Base-by-base conservation (phyloP, 1,139 yeast genomes). In the Nakaseomyces delphensis region DNA sequence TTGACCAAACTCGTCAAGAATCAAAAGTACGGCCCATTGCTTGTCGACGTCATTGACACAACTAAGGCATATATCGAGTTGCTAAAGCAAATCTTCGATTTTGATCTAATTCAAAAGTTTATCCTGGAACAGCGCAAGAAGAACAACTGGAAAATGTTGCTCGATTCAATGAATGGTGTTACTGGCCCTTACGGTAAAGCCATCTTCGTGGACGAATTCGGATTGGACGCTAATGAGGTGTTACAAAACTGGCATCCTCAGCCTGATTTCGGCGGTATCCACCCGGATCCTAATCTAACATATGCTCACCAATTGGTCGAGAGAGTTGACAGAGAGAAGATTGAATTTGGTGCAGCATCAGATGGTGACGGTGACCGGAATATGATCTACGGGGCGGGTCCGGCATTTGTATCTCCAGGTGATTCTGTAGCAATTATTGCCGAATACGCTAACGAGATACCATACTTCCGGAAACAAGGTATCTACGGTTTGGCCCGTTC, bases 351-450 rank as follows among this genome's bases (percentile, higher is more conserved):
- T 52, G 97, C 97, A 32, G 98, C 98, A 4, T 83, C 95, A 14
- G 98, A 91, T 62, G 98, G 98, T 64, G 98, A 91, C 60, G 98
- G 98, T 64, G 98, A 91, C 64, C 78, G 98, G 68, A 91, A 91
- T 65, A 91, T 91, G 98, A 91, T 91, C 57, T 91, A 91, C 64
- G 98, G 98, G 47, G 87, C 87, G 32, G 84, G 85, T 42, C 63
- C 63, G n/a, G 77, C 97, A 1, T 91, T 91, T 65, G 98, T 91
- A 8, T 86, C 96, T 0, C 98, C 98, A 2, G 97, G 98, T 61
- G 98, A 91, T 64, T 84, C 96, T 4, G 97, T 91, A 24, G 98
- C 98, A 36, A 89, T 91, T 54, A 91, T 91, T 61, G 89, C 97
- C 16, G 97, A 91, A 67, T 84, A 91, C 59, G 89, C 95, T 10